Evolutionary conservation across 1,284 basidiomycete species (phyloP).

Genomic region (Hemileia vastatrix): DNA sequence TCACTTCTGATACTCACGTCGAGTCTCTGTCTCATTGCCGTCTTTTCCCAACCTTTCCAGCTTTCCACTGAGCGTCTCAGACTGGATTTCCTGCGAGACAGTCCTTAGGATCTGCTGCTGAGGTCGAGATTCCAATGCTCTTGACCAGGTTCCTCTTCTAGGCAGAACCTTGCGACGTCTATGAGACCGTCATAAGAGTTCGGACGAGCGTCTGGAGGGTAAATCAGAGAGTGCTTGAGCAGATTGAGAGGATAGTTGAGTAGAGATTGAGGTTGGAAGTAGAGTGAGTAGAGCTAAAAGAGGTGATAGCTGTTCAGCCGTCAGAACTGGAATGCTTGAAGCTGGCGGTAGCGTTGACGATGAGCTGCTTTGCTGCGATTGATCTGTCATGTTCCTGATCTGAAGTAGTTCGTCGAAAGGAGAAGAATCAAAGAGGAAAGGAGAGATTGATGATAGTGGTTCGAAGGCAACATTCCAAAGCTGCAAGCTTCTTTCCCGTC

Average conservation of each 20-base stretch:
- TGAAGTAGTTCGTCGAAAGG: too few species aligned
- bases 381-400: too few species aligned
- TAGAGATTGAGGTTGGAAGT: conserved; percentile 25
- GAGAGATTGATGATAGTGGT: too few species aligned
- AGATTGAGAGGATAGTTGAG: conserved; percentile 29
- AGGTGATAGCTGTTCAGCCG: conserved; percentile 30
- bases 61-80: not conserved
- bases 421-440: too few species aligned
- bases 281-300: conserved; percentile 32
- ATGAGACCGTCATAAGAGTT: conserved; percentile 39
- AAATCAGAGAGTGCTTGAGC: conserved; percentile 36
- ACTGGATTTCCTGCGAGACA: not conserved
- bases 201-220: conserved; percentile 34
- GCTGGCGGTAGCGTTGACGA: too few species aligned
- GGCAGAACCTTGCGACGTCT: conserved; percentile 41
- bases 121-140: not conserved
- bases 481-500: too few species aligned
- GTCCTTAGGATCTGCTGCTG: not conserved
- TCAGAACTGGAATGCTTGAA: too few species aligned
- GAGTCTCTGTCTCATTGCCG: too few species aligned
- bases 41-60: too few species aligned
- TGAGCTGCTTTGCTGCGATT: too few species aligned
- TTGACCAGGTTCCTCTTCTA: conserved; percentile 42
- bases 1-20: too few species aligned
- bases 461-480: too few species aligned